phyloP scores from a whole-genome alignment of 179 eudicot genomes.

The Nepenthes alata region DNA sequence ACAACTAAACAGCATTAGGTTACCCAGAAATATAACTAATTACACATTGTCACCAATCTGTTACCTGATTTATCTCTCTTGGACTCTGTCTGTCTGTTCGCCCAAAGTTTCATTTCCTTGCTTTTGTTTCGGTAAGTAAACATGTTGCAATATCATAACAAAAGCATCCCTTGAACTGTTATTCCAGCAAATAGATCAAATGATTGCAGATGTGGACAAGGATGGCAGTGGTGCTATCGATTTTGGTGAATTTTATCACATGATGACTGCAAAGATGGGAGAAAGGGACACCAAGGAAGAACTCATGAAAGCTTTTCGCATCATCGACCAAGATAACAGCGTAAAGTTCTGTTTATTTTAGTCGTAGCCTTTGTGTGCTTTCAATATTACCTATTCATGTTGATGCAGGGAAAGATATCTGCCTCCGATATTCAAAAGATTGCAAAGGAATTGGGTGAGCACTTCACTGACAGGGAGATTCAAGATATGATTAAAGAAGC shows the following conservation, averaged over 20 bases:
- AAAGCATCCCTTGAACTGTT: slow-evolving; percentile 4
- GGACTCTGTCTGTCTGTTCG: too few relatives aligned
- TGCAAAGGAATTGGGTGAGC: slow-evolving; percentile 81
- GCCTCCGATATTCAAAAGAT: slow-evolving; percentile 59
- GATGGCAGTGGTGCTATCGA: slow-evolving; percentile 99
- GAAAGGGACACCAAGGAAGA: slow-evolving; percentile 95
- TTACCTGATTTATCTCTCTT: too few relatives aligned
- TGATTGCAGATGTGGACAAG: slow-evolving; percentile 99
- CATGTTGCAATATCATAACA: background rate
- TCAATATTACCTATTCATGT: background rate
- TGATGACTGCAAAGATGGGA: slow-evolving; percentile 99
- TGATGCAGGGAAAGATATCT: slow-evolving; percentile 74
- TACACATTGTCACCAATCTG: too few relatives aligned
- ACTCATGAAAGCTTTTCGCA: slow-evolving; percentile 78
- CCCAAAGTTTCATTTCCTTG: background rate
- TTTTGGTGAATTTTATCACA: slow-evolving; percentile 79
- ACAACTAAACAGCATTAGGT: too few relatives aligned
- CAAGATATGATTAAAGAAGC: slow-evolving; percentile 90
- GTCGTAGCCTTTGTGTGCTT: background rate
- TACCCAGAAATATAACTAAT: too few relatives aligned
- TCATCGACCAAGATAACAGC: slow-evolving; percentile 89
- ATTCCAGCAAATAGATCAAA: slow-evolving; percentile 76
- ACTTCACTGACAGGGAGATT: slow-evolving; percentile 56
- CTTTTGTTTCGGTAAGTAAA: slow-evolving; percentile 30
- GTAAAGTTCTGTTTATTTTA: slow-evolving; percentile 18